Evolutionary conservation across 2,329 filamentous ascomycete species (phyloP).

Genomic region (Davidsoniella australis): DNA sequence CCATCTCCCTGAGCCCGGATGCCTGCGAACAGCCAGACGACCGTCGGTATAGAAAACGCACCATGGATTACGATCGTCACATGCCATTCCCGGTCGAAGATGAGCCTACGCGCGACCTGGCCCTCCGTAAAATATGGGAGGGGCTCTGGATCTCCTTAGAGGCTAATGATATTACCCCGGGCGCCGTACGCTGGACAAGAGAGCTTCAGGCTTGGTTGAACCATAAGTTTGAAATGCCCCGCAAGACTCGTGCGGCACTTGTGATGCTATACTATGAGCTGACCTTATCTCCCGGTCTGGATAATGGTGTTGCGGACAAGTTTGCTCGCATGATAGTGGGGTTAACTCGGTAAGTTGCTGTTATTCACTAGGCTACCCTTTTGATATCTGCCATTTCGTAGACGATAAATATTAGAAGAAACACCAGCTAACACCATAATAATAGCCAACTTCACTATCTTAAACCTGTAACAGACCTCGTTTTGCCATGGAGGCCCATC

Average conservation of each 20-base stretch:
- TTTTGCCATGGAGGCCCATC: conserved; percentile 80
- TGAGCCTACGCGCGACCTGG: conserved; percentile 57
- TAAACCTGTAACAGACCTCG: conserved; percentile 74
- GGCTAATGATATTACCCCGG: conserved; percentile 84
- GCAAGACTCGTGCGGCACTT: conserved; percentile 64
- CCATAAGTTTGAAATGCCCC: conserved; percentile 91
- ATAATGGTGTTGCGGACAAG: conserved; percentile 64
- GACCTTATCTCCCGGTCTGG: conserved; percentile 73
- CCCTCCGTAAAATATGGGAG: conserved; percentile 74
- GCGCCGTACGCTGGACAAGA: conserved; percentile 90
- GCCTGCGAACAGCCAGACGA: conserved; percentile 1
- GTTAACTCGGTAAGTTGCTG: conserved; percentile 61
- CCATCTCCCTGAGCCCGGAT: background rate
- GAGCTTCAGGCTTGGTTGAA: conserved; percentile 91
- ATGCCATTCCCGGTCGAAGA: conserved; percentile 81
- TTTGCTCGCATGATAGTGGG: conserved; percentile 95
- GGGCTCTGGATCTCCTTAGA: conserved; percentile 84
- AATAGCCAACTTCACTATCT: conserved; percentile 49
- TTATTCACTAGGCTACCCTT: background rate
- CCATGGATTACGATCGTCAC: conserved; percentile 81
- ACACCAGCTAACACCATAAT: background rate
- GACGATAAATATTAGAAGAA: background rate
- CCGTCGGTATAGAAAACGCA: conserved; percentile 59
- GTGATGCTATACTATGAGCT: conserved; percentile 92
- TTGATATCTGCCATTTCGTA: background rate